Evolutionary conservation across 163 green algal genomes (phyloP).

Genomic region (Coccomyxa subellipsoidea): DNA sequence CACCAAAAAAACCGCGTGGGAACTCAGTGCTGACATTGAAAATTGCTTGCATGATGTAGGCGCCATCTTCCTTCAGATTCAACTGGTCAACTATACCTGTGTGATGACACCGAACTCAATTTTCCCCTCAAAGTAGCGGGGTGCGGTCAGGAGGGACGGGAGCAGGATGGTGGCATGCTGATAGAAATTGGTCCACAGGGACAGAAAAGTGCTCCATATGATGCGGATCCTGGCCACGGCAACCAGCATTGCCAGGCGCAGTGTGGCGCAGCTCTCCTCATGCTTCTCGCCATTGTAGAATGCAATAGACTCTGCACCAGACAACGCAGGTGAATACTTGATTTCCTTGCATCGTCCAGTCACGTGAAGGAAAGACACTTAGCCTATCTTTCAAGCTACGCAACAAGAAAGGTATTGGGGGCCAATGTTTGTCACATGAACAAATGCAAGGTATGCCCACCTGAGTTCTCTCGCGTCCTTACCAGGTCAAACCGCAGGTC

Average conservation of each 20-base stretch:
- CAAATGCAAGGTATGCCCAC: background rate
- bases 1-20: background rate
- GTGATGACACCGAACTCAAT: conserved; percentile 85
- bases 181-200: conserved; percentile 74
- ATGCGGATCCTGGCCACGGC: conserved; percentile 18
- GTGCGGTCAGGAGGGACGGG: conserved; percentile 72
- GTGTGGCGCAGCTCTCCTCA: conserved; percentile 25
- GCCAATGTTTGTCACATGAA: too few species aligned
- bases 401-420: too few species aligned
- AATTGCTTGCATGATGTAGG: too few species aligned
- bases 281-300: conserved; percentile 76
- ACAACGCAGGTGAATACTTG: too few species aligned
- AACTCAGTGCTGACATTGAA: too few species aligned
- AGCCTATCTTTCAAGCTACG: too few species aligned
- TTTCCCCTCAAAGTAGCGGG: conserved; percentile 70
- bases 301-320: conserved; percentile 69
- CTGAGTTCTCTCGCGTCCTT: conserved; percentile 70
- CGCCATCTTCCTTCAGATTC: too few species aligned
- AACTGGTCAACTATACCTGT: conserved; percentile 46
- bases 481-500: conserved; percentile 85
- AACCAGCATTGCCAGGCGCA: conserved; percentile 35
- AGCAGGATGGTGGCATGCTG: conserved; percentile 77
- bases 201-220: conserved; percentile 40
- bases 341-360: too few species aligned
- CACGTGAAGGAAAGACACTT: too few species aligned